Conservation (phyloP, 2,329 filamentous ascomycete genomes). For the Paecilomyces fulvus region DNA sequence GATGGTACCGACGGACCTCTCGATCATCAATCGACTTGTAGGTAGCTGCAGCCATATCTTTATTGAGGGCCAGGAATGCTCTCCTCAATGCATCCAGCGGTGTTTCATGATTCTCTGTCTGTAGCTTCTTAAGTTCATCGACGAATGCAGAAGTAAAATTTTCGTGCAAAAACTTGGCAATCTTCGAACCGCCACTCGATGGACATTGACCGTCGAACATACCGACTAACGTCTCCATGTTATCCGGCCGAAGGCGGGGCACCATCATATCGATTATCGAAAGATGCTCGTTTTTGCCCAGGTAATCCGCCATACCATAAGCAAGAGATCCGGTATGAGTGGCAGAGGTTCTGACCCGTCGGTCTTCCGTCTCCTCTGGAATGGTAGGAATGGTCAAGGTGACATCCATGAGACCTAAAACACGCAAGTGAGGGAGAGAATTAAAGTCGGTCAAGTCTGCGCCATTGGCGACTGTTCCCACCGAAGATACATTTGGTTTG, state of each 20-base stretch:
- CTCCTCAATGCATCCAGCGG: slow-evolving; percentile 76
- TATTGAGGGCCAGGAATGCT: slow-evolving; percentile 83
- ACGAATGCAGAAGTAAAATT: slow-evolving; percentile 83
- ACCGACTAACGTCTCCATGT: slow-evolving; percentile 84
- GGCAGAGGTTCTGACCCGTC: slow-evolving; percentile 93
- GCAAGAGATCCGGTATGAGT: slow-evolving; percentile 82
- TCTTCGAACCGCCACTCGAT: slow-evolving; percentile 82
- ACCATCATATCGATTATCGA: slow-evolving; percentile 95
- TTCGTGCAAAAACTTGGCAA: slow-evolving; percentile 93
- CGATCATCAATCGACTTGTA: slow-evolving; percentile 73
- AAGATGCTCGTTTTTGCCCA: slow-evolving; percentile 87
- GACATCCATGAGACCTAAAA: slow-evolving; percentile 95
- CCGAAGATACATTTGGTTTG: slow-evolving; percentile 54
- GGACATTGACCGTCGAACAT: slow-evolving; percentile 92
- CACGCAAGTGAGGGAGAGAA: slow-evolving; percentile 70
- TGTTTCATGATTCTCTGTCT: slow-evolving; percentile 59
- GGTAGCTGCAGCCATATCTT: slow-evolving; percentile 80
- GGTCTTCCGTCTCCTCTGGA: slow-evolving; percentile 89
- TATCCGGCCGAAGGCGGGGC: slow-evolving; percentile 79
- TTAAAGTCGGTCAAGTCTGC: slow-evolving; percentile 84
- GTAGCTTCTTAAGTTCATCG: slow-evolving; percentile 68
- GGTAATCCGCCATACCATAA: slow-evolving; percentile 94
- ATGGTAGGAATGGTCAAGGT: slow-evolving; percentile 89
- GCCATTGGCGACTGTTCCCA: slow-evolving; percentile 41
- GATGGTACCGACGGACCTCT: slow-evolving; percentile 50